Conservation (phyloP, 179 eudicot genomes). For the Silene vulgaris region DNA sequence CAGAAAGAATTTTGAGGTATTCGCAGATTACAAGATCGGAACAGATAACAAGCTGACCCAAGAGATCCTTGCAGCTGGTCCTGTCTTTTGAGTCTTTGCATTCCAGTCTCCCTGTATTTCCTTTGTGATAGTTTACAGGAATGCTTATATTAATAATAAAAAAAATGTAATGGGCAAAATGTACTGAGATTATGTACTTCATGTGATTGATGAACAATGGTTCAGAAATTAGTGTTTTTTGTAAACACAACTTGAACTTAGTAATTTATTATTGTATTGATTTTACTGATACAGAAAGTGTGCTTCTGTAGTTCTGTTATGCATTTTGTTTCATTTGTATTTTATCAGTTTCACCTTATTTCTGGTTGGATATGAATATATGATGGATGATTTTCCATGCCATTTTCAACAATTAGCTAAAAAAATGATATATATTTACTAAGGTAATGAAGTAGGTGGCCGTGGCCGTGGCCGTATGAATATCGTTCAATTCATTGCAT, state of each 20-base stretch:
- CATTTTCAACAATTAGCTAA: too few relatives aligned
- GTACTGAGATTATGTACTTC: background rate
- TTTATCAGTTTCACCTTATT: too few relatives aligned
- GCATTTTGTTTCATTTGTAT: background rate
- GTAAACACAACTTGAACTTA: background rate
- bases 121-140: background rate
- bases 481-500: too few relatives aligned
- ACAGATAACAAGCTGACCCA: conserved; percentile 56
- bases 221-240: background rate
- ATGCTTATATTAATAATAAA: background rate
- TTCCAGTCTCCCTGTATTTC: background rate
- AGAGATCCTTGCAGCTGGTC: conserved; percentile 87
- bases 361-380: too few relatives aligned
- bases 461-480: too few relatives aligned
- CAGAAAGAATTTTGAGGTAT: conserved; percentile 78
- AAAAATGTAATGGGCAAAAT: background rate
- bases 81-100: conserved; percentile 36
- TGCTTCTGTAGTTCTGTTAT: too few relatives aligned
- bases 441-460: too few relatives aligned
- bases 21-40: conserved; percentile 63
- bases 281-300: background rate
- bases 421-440: too few relatives aligned
- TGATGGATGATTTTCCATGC: too few relatives aligned
- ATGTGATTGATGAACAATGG: conserved; percentile 1
- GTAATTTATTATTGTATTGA: background rate